These are phyloP conservation scores for Mortierella sp. DNA, from an alignment of 371 early-diverging fungal species.

Conservation along the genomic window DNA sequence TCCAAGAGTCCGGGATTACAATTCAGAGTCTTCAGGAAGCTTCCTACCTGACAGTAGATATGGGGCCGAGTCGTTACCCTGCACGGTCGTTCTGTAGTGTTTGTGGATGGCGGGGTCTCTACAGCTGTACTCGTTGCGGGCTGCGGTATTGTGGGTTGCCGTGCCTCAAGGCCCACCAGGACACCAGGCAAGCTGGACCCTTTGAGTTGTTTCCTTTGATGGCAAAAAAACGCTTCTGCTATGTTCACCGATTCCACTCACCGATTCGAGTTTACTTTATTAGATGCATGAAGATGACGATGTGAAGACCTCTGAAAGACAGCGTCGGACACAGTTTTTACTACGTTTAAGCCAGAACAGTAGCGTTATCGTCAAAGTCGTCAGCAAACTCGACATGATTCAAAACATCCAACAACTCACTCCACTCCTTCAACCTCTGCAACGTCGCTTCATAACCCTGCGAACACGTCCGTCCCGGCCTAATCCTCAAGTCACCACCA, in stretches of 20 bases:
- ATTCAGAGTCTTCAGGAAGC: not conserved
- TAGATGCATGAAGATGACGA: constrained; percentile 29
- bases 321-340: not conserved
- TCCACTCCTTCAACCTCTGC: constrained; percentile 46
- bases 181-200: constrained; percentile 63
- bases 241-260: not conserved
- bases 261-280: not conserved
- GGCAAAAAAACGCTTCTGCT: not conserved
- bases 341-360: not conserved
- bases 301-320: not conserved
- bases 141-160: constrained; percentile 75
- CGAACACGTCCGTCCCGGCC: constrained; percentile 35
- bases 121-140: constrained; percentile 73
- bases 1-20: constrained; percentile 13
- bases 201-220: not conserved
- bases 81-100: constrained; percentile 76
- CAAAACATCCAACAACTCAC: constrained; percentile 46
- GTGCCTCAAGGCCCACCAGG: constrained; percentile 70
- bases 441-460: constrained; percentile 35
- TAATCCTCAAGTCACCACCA: constrained; percentile 5
- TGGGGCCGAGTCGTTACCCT: constrained; percentile 69
- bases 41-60: constrained; percentile 54
- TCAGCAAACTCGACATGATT: constrained; percentile 46
- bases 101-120: constrained; percentile 73
- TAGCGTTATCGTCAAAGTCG: constrained; percentile 22